Conservation (phyloP, 768 basidiomycete genomes). For the Gymnopilus dilepis region DNA sequence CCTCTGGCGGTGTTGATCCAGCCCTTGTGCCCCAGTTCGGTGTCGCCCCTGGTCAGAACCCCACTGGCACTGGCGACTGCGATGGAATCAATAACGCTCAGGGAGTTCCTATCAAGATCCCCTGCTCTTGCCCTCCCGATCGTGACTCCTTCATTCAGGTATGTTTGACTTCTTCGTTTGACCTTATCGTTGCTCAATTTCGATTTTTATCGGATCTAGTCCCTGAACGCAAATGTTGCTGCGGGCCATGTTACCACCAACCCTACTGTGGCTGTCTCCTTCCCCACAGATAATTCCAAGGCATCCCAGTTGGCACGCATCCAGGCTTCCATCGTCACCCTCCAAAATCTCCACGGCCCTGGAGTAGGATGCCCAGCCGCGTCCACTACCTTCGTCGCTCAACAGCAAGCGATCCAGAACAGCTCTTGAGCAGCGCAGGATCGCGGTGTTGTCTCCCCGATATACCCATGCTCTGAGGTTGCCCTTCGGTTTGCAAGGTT, state of each 20-base stretch:
- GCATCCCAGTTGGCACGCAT: slow-evolving; percentile 62
- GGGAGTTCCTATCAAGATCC: slow-evolving; percentile 63
- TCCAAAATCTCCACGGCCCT: slow-evolving; percentile 74
- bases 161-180: neutral
- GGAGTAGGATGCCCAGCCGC: slow-evolving; percentile 73
- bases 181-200: neutral
- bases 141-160: slow-evolving; percentile 23
- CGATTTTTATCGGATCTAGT: too few species aligned
- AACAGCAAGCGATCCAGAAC: slow-evolving; percentile 37
- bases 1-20: slow-evolving; percentile 51
- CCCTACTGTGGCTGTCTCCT: slow-evolving; percentile 55
- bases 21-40: slow-evolving; percentile 65
- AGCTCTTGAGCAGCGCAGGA: neutral
- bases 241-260: slow-evolving; percentile 72
- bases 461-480: slow-evolving; percentile 4
- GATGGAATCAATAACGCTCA: slow-evolving; percentile 61
- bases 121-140: slow-evolving; percentile 48
- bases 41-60: slow-evolving; percentile 58
- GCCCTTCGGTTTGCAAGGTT: neutral
- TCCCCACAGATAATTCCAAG: slow-evolving; percentile 65
- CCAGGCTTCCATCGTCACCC: slow-evolving; percentile 60
- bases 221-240: slow-evolving; percentile 60
- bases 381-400: slow-evolving; percentile 58
- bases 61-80: slow-evolving; percentile 74
- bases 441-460: neutral